Conservation (phyloP, 805 yeast genomes). For the Ogataea salicorniae region DNA sequence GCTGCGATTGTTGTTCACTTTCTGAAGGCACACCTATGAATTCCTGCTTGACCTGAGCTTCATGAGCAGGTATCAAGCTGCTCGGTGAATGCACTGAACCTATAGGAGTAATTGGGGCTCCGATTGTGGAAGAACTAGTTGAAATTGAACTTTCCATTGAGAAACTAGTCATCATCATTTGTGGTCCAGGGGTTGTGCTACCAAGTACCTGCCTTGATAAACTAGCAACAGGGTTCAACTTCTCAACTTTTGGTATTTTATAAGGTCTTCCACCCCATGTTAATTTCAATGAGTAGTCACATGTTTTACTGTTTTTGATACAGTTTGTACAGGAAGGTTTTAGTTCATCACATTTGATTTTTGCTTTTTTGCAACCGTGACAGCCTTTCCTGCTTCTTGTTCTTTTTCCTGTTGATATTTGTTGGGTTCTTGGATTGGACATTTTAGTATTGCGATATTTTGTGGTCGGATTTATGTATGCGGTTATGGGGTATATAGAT, state of each 20-base stretch:
- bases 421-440: background rate
- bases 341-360: constrained; percentile 64
- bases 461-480: no score
- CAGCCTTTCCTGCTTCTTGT: constrained; percentile 56
- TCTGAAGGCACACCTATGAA: no score
- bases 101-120: background rate
- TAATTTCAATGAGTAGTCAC: constrained; percentile 61
- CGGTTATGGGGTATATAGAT: no score
- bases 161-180: background rate
- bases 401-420: constrained; percentile 13
- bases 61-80: no score
- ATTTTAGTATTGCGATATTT: background rate
- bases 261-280: constrained; percentile 76
- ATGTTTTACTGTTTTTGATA: constrained; percentile 36
- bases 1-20: no score
- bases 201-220: constrained; percentile 16
- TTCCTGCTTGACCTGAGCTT: no score
- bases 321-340: constrained; percentile 63
- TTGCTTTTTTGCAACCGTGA: constrained; percentile 53
- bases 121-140: background rate
- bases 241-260: constrained; percentile 37
- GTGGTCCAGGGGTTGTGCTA: background rate
- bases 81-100: background rate
- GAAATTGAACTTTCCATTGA: background rate
- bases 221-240: constrained; percentile 24